These are phyloP conservation scores for Erythrobasidium hasegawianum DNA, from an alignment of 1,284 basidiomycete genomes.

Conservation along the genomic window DNA sequence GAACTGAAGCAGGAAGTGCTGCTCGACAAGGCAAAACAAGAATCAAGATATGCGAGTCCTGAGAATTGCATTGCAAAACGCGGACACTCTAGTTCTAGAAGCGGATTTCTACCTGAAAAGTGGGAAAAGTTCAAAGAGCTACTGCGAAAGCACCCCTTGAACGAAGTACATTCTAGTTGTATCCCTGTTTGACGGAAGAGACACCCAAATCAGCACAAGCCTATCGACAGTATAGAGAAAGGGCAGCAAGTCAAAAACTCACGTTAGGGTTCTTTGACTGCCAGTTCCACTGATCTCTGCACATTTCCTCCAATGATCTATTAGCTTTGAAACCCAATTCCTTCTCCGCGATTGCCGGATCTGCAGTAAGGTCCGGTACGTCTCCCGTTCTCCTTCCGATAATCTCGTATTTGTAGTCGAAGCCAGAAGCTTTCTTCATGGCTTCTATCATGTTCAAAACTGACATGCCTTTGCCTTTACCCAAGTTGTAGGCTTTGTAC, in stretches of 20 bases:
- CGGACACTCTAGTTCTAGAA: too few relatives aligned
- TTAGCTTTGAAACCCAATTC: slow-evolving; percentile 91
- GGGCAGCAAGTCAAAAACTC: neutral
- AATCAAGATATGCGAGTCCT: too few relatives aligned
- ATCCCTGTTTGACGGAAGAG: too few relatives aligned
- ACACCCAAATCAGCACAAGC: too few relatives aligned
- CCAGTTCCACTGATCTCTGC: slow-evolving; percentile 53
- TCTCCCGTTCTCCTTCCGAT: slow-evolving; percentile 88
- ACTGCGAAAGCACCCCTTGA: too few relatives aligned
- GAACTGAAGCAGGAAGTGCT: too few relatives aligned
- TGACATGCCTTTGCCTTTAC: slow-evolving; percentile 82
- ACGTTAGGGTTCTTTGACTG: slow-evolving; percentile 51
- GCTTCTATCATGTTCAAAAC: slow-evolving; percentile 71
- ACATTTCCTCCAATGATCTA: slow-evolving; percentile 79
- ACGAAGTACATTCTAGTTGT: too few relatives aligned
- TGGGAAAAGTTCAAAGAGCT: too few relatives aligned
- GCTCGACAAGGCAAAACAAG: too few relatives aligned
- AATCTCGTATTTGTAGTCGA: slow-evolving; percentile 82
- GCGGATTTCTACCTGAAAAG: too few relatives aligned
- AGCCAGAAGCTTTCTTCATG: slow-evolving; percentile 87
- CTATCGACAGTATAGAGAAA: too few relatives aligned
- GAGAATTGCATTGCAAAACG: too few relatives aligned
- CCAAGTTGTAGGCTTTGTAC: slow-evolving; percentile 94
- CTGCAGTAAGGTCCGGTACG: slow-evolving; percentile 93
- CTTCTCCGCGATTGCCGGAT: slow-evolving; percentile 83